A percentile compares a stretch with the other conserved stretches of the same genome.
Evolutionary conservation across 768 basidiomycete genomes (phyloP).

Genomic region (Boletus patriciae): DNA sequence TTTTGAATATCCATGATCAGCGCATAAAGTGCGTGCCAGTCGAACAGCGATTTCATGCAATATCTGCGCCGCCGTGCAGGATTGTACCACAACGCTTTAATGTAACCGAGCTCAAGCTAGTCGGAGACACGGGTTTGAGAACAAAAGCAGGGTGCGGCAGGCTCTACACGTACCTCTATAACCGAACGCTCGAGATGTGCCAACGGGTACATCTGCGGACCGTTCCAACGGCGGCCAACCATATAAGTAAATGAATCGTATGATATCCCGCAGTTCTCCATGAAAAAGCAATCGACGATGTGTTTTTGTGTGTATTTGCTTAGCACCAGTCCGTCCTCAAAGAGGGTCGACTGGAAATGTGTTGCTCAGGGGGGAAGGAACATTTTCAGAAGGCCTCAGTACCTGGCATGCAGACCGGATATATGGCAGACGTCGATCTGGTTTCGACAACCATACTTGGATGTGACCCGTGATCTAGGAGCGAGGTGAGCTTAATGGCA

Average conservation of each 20-base stretch:
- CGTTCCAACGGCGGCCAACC: slow-evolving; percentile 41
- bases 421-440: slow-evolving; percentile 49
- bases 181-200: slow-evolving; percentile 41
- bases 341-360: slow-evolving; percentile 52
- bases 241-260: slow-evolving; percentile 47
- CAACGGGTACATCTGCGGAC: slow-evolving; percentile 38
- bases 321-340: slow-evolving; percentile 54
- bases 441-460: slow-evolving; percentile 46
- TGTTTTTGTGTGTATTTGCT: slow-evolving; percentile 51
- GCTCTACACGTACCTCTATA: slow-evolving; percentile 31
- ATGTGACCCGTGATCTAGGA: slow-evolving; percentile 51
- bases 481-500: neutral
- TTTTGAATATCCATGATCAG: slow-evolving; percentile 31
- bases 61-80: slow-evolving; percentile 64
- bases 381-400: slow-evolving; percentile 11
- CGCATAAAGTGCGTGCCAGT: slow-evolving; percentile 69
- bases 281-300: slow-evolving; percentile 63
- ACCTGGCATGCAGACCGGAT: slow-evolving; percentile 67
- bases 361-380: slow-evolving; percentile 1
- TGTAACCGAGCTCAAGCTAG: slow-evolving; percentile 59
- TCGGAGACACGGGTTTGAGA: neutral
- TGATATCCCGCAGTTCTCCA: slow-evolving; percentile 57
- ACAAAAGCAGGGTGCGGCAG: neutral
- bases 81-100: slow-evolving; percentile 66
- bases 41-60: slow-evolving; percentile 59